These are phyloP conservation scores for Phascolomyces articulosus DNA, from an alignment of 371 early-diverging fungal species.

Conservation along the genomic window DNA sequence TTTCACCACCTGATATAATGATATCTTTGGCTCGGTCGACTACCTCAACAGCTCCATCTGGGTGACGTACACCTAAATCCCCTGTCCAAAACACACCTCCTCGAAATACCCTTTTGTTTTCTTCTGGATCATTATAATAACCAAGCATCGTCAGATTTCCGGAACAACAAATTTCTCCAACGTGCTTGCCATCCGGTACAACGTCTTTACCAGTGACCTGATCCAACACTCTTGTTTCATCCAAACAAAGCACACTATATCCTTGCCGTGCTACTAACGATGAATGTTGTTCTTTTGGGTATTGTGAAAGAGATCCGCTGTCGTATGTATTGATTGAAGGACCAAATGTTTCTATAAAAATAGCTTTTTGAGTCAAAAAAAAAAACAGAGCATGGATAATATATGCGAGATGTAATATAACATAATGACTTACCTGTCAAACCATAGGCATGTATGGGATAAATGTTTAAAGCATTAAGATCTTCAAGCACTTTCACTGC, in stretches of 20 bases:
- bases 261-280: constrained; percentile 61
- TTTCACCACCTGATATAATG: constrained; percentile 78
- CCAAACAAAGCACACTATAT: constrained; percentile 53
- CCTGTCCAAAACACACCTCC: constrained; percentile 73
- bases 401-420: too few species aligned
- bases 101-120: constrained; percentile 62
- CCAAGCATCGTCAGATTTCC: constrained; percentile 69
- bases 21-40: constrained; percentile 73
- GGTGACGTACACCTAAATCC: constrained; percentile 68
- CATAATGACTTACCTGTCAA: too few species aligned
- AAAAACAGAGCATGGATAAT: too few species aligned
- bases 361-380: too few species aligned
- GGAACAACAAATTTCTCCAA: constrained; percentile 70
- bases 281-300: constrained; percentile 45
- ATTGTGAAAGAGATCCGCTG: constrained; percentile 22
- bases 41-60: constrained; percentile 69
- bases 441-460: constrained; percentile 71
- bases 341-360: constrained; percentile 67
- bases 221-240: constrained; percentile 64
- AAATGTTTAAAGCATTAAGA: constrained; percentile 57
- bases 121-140: constrained; percentile 56
- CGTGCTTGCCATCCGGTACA: constrained; percentile 55
- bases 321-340: constrained; percentile 52
- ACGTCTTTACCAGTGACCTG: constrained; percentile 51
- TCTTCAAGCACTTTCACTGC: constrained; percentile 53